Base-by-base conservation (phyloP, 495 filamentous ascomycete species). In the Penicillium pancosmium region DNA sequence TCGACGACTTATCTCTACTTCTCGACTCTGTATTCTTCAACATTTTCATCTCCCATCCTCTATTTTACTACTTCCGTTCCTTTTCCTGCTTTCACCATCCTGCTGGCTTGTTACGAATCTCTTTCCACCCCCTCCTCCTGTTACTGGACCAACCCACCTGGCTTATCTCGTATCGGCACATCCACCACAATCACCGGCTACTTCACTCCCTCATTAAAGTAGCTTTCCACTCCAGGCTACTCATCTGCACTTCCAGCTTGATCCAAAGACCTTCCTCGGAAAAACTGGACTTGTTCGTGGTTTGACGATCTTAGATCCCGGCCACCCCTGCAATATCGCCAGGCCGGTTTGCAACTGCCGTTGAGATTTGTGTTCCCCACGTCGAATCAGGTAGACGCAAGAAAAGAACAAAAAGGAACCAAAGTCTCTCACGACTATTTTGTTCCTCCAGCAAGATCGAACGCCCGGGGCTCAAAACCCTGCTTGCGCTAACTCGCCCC, bases 321-420 rank as follows among this genome's bases (percentile, higher is more conserved):
- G 55, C 15, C 40, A 59, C 58, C 55, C 58, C 44, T 61, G 55
- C 63, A 61, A 60, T 55, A 49, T 55, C 47, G 44, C 54, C 61
- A 65, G 72, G n/a, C 66, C 61, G 52, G 63, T 70, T 75, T 66
- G 54, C 66, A 72, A 75, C 69, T 67, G 56, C 60, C 58, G 60
- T 69, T 64, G 57, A 69, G 56, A 50, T 57, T 64, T 68, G 68
- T 65, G 60, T 61, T 56, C 64, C 67, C 61, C 56, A 61, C 60
- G 49, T 52, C 53, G 51, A 65, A 61, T 56, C 54, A 34, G 56
- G 48, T 51, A 38, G 36, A 49, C 27, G 47, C 19, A 18, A 50
- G 55, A 21, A 44, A 44, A 19, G n/a, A 18, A 59, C 61, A 52
- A 18, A 48, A 54, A 34, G 23, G 34, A 51, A 50, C 34, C 11